Conservation (phyloP, 2,329 filamentous ascomycete genomes). For the Bipolaris zeicola region DNA sequence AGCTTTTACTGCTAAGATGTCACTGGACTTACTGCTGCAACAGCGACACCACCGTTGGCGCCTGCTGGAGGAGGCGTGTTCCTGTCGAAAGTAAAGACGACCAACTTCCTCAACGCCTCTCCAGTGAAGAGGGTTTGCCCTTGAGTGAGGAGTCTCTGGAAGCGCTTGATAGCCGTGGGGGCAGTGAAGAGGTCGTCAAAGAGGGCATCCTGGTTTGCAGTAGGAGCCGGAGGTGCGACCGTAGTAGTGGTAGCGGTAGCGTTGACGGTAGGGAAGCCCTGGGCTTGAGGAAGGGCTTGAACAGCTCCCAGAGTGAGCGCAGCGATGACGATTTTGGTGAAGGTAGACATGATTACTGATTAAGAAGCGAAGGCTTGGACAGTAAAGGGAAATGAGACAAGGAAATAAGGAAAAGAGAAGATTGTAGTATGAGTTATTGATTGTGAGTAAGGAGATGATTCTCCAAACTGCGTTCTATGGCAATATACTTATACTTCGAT, state of each 20-base stretch:
- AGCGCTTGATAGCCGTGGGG: slow-evolving; percentile 47
- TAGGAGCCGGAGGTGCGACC: slow-evolving; percentile 9
- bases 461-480: slow-evolving; percentile 3
- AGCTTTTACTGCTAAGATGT: not conserved
- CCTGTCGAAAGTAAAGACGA: slow-evolving; percentile 68
- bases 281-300: slow-evolving; percentile 38
- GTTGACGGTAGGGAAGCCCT: slow-evolving; percentile 5
- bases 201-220: slow-evolving; percentile 29
- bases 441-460: slow-evolving; percentile 37
- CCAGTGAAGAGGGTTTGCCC: slow-evolving; percentile 38
- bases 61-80: slow-evolving; percentile 50
- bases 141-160: slow-evolving; percentile 44
- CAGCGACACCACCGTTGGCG: slow-evolving; percentile 59
- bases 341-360: slow-evolving; percentile 43
- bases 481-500: slow-evolving; percentile 36
- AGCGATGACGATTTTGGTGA: slow-evolving; percentile 43
- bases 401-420: slow-evolving; percentile 26
- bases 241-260: slow-evolving; percentile 8
- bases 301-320: slow-evolving; percentile 40
- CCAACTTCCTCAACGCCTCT: slow-evolving; percentile 44
- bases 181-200: slow-evolving; percentile 40
- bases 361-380: slow-evolving; percentile 26
- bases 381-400: slow-evolving; percentile 21
- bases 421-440: slow-evolving; percentile 33
- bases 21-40: slow-evolving; percentile 29